Evolutionary conservation across 202 grass and related monocot species (phyloP), one percentile per base, ranked within the genome.

Genomic region (Saccharum hybrid): DNA sequence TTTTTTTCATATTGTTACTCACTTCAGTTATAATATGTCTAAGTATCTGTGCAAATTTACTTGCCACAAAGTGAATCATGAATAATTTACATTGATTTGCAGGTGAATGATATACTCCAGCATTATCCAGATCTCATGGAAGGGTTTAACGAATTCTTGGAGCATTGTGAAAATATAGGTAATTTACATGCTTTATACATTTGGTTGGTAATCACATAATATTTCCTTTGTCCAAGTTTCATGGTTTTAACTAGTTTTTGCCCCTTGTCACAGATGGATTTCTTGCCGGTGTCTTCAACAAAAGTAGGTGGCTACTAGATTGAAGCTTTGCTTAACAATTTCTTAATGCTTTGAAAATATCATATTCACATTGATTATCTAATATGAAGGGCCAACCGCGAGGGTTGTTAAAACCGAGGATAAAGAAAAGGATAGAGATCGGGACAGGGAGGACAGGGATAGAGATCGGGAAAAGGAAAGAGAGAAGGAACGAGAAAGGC

Each of bases 101-200:
- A 98, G 96, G 91, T 94, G 69, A 85, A 83, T 33, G 96, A 88
- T 79, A 93, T 98, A 86, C 91, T 98, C 66, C 91, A 83, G 61
- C 90, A 92, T 62, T 88, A 94, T 79, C 93, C 91, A 77, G 96
- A 98, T 94, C 96, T 98, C 82, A 83, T 94, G 91, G 91, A 91
- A 68, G 96, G 91, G 61, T 98, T 98, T 62, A 96, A 92, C 75
- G 87, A 98, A 84, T 93, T 98, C 84, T 87, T 98, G 65, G 86
- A 90, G 18, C 90, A 94, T 74, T 90, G 96, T 49, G 91, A 93
- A 63, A 96, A 96, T 68, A 90, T 92, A 83, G 84, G 93, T 98
- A 83, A 4, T 22, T 51, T 0, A 22, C 45, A 19, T 45, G 41
- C 14, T 42, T 80, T 18, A 52, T 63, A 59, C 12, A 45, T 82